Percentiles rank a stretch among this genome's conserved stretches.
Evolutionary conservation across 2,329 filamentous ascomycete genomes (phyloP).

Genomic region (Botrytis byssoidea): DNA sequence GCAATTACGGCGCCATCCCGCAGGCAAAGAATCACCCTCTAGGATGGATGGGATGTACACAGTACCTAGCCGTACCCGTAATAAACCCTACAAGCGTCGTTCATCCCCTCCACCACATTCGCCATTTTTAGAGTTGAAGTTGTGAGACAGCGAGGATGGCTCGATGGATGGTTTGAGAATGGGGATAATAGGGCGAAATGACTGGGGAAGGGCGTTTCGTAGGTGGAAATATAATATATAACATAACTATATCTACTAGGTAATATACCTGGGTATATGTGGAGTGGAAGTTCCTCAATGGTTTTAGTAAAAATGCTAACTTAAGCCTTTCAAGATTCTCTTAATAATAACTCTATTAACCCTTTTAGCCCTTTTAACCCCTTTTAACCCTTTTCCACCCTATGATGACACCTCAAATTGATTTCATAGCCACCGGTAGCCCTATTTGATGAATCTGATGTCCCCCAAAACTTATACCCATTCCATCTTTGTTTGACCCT

Average conservation of each 20-base stretch:
- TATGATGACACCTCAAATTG: not conserved
- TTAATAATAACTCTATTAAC: not conserved
- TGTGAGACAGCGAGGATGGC: not conserved
- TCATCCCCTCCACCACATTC: not conserved
- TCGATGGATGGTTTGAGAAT: not conserved
- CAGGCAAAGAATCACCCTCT: not conserved
- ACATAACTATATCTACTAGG: no score
- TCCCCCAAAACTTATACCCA: not conserved
- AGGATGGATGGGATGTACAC: not conserved
- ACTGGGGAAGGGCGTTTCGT: not conserved
- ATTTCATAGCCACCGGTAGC: not conserved
- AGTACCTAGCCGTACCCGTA: not conserved
- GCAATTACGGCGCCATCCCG: conserved; percentile 9
- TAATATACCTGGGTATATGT: not conserved
- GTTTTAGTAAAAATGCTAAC: not conserved
- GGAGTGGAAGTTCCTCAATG: not conserved
- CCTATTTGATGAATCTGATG: not conserved
- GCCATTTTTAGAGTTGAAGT: conserved; percentile 13
- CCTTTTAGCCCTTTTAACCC: not conserved
- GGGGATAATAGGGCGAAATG: not conserved
- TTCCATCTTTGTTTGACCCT: not conserved
- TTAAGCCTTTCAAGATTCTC: not conserved
- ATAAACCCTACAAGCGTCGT: not conserved
- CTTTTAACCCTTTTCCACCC: not conserved
- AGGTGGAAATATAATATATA: not conserved